Percentiles rank a stretch among this genome's conserved stretches.
phyloP scores from a whole-genome alignment of 2,329 filamentous ascomycete species.

The Calonectria leucothoes region DNA sequence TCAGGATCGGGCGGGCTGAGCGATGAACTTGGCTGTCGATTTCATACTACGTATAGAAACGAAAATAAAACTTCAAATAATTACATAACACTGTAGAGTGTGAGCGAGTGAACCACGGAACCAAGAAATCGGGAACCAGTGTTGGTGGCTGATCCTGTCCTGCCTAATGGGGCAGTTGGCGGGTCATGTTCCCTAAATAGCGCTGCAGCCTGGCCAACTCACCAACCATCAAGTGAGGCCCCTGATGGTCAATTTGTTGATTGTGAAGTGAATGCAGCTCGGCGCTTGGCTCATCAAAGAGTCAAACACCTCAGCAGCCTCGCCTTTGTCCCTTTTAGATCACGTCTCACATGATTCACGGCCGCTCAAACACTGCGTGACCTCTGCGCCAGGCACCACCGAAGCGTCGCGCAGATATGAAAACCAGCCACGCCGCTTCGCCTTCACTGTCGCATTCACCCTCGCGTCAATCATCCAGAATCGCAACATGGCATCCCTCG shows the following conservation, averaged over 20 bases:
- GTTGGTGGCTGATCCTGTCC: background rate
- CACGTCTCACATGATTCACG: constrained; percentile 18
- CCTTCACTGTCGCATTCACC: background rate
- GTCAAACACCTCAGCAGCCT: constrained; percentile 4
- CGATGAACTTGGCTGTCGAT: constrained; percentile 2
- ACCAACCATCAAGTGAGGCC: constrained; percentile 18
- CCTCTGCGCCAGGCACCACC: constrained; percentile 14
- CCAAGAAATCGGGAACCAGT: background rate
- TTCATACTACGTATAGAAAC: constrained; percentile 10
- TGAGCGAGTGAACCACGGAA: background rate
- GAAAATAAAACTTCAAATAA: background rate
- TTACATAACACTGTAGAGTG: background rate
- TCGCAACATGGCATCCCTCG: constrained; percentile 41
- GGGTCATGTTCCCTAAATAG: constrained; percentile 21
- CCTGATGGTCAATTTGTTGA: constrained; percentile 3
- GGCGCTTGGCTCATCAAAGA: background rate
- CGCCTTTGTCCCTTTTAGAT: background rate
- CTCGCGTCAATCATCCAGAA: background rate
- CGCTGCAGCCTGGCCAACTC: constrained; percentile 34
- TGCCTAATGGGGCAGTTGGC: constrained; percentile 1
- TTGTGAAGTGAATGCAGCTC: background rate
- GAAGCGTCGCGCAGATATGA: background rate
- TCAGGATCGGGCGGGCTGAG: constrained; percentile 6
- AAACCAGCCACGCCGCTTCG: background rate
- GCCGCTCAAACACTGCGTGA: background rate